phyloP scores from a whole-genome alignment of 2,329 filamentous ascomycete genomes.

The Cercospora sojina region DNA sequence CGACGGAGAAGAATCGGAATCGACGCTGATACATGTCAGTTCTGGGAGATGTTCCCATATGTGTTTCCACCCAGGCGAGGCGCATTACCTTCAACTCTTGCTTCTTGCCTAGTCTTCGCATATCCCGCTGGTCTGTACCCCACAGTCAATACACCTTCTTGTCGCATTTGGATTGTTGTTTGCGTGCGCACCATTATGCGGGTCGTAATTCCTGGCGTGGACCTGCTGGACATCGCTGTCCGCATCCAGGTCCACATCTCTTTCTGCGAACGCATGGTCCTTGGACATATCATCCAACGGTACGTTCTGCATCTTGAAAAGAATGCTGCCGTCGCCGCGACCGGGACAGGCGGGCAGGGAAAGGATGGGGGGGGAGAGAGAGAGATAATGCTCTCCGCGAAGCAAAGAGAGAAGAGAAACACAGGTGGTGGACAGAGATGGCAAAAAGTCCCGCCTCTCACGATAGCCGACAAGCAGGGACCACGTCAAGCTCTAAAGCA shows the following conservation, averaged over 20 bases:
- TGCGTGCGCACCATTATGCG: conserved; percentile 20
- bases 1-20: conserved; percentile 34
- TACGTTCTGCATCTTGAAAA: conserved; percentile 22
- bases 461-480: conserved; percentile 9
- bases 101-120: conserved; percentile 29
- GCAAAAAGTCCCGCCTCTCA: not conserved
- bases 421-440: not conserved
- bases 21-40: conserved; percentile 27
- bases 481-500: conserved; percentile 8
- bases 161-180: not conserved
- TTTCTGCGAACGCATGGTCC: conserved; percentile 16
- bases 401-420: not conserved
- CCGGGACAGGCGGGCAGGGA: not conserved
- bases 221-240: conserved; percentile 26
- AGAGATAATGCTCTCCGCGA: not conserved
- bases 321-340: conserved; percentile 3
- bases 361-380: not conserved
- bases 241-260: conserved; percentile 17
- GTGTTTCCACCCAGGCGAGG: not conserved
- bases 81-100: conserved; percentile 26
- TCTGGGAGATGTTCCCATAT: not conserved
- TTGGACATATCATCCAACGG: conserved; percentile 20
- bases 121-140: conserved; percentile 25
- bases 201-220: conserved; percentile 26
- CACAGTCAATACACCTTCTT: not conserved